Evolutionary conservation across 2,329 filamentous ascomycete genomes (phyloP).

Genomic region (Botrytis hyacinthi): DNA sequence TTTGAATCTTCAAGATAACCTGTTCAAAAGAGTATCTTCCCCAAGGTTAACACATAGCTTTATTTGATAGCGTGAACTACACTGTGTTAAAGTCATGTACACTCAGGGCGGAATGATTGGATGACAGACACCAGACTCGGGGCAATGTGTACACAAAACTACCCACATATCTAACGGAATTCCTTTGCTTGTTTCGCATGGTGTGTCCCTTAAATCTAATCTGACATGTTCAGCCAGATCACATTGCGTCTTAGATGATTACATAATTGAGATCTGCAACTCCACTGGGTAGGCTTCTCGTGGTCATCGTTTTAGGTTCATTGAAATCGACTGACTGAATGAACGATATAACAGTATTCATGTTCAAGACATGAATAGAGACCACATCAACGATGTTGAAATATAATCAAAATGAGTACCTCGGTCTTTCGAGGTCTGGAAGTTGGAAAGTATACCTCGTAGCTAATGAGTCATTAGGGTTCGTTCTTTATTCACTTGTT

Average conservation of each 20-base stretch:
- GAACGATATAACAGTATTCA: neutral
- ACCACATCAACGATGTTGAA: neutral
- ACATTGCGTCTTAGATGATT: neutral
- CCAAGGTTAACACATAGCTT: neutral
- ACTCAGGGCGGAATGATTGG: neutral
- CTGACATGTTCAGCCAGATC: neutral
- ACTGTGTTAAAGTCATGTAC: neutral
- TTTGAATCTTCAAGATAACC: neutral
- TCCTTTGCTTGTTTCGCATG: neutral
- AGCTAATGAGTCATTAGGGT: neutral
- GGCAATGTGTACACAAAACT: neutral
- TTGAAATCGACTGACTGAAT: neutral
- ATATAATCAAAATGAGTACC: neutral
- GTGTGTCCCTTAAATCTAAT: neutral
- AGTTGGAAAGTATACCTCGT: neutral
- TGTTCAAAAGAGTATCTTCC: neutral
- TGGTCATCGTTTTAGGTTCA: neutral
- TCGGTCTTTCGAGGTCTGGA: neutral
- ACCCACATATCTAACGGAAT: neutral
- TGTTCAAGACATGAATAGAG: neutral
- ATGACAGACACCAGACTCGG: neutral
- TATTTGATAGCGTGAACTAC: neutral
- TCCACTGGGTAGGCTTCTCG: neutral
- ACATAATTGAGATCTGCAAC: neutral
- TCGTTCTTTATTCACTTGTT: neutral